Evolutionary conservation across 352 stramenopile genomes (phyloP).

Genomic region (Globisporangium megalacanthum): DNA sequence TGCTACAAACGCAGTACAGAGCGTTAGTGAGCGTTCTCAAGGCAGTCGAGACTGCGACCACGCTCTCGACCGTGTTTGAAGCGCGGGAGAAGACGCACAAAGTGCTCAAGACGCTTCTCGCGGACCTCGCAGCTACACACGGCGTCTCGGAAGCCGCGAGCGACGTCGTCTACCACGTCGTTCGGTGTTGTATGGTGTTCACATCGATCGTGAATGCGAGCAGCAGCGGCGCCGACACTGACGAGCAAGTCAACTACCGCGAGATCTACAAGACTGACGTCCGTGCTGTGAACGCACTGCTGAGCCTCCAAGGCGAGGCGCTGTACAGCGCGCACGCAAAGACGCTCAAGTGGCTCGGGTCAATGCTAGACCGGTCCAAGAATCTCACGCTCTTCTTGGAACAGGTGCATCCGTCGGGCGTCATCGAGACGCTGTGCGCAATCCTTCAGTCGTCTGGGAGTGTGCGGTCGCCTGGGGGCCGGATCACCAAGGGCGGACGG

Average conservation of each 20-base stretch:
- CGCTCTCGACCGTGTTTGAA: slow-evolving; percentile 8
- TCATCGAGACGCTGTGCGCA: slow-evolving; percentile 60
- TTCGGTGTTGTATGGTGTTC: slow-evolving; percentile 61
- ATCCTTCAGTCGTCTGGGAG: slow-evolving; percentile 41
- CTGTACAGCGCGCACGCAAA: slow-evolving; percentile 39
- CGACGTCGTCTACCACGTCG: slow-evolving; percentile 45
- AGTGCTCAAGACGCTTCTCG: slow-evolving; percentile 13
- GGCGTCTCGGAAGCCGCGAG: slow-evolving; percentile 1
- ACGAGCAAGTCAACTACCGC: slow-evolving; percentile 27
- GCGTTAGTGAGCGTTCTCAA: slow-evolving; percentile 8
- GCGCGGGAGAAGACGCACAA: slow-evolving; percentile 13
- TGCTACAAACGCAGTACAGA: slow-evolving; percentile 14
- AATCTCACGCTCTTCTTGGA: slow-evolving; percentile 52
- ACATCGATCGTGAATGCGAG: slow-evolving; percentile 48
- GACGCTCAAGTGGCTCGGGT: slow-evolving; percentile 73
- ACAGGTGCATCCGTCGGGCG: slow-evolving; percentile 44
- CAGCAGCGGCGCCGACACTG: slow-evolving; percentile 15
- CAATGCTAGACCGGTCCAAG: slow-evolving; percentile 58
- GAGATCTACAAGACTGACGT: slow-evolving; percentile 43
- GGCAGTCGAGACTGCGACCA: slow-evolving; percentile 2
- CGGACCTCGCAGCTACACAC: not conserved
- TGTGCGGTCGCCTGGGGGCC: slow-evolving; percentile 43
- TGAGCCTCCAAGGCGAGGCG: slow-evolving; percentile 26
- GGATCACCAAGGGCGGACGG: slow-evolving; percentile 32
- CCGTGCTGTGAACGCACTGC: slow-evolving; percentile 29